A percentile compares a stretch with the other conserved stretches of the same genome.
Evolutionary conservation across 2,329 filamentous ascomycete genomes (phyloP).

Genomic region (Sclerotinia minor): DNA sequence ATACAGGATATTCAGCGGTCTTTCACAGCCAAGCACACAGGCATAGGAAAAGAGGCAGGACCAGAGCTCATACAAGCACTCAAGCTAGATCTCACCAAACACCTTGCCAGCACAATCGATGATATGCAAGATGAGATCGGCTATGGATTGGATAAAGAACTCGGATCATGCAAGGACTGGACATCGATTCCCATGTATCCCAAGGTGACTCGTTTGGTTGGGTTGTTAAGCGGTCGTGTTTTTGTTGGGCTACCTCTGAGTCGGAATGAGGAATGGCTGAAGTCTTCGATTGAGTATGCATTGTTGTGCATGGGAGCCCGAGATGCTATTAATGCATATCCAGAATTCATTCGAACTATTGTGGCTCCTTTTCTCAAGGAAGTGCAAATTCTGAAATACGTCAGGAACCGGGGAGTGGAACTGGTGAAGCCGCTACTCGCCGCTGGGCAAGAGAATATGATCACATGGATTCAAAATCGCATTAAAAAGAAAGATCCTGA

Average conservation of each 20-base stretch:
- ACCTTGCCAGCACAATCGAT: constrained; percentile 31
- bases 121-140: constrained; percentile 35
- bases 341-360: constrained; percentile 2
- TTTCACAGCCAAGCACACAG: constrained; percentile 32
- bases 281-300: constrained; percentile 31
- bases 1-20: constrained; percentile 25
- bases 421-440: constrained; percentile 7
- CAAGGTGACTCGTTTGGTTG: constrained; percentile 44
- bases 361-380: constrained; percentile 15
- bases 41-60: constrained; percentile 28
- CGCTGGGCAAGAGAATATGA: constrained; percentile 11
- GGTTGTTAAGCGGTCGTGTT: constrained; percentile 43
- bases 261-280: constrained; percentile 36
- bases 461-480: constrained; percentile 10
- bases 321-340: neutral
- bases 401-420: constrained; percentile 2
- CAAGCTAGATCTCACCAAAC: constrained; percentile 34
- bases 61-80: constrained; percentile 23
- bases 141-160: constrained; percentile 31
- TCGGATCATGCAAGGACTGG: constrained; percentile 38
- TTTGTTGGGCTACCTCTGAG: constrained; percentile 36
- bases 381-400: neutral
- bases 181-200: constrained; percentile 36
- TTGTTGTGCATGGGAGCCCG: constrained; percentile 9
- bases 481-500: neutral